These are phyloP conservation scores for Cytidiella melzeri DNA, from an alignment of 768 basidiomycete species.

Conservation along the genomic window DNA sequence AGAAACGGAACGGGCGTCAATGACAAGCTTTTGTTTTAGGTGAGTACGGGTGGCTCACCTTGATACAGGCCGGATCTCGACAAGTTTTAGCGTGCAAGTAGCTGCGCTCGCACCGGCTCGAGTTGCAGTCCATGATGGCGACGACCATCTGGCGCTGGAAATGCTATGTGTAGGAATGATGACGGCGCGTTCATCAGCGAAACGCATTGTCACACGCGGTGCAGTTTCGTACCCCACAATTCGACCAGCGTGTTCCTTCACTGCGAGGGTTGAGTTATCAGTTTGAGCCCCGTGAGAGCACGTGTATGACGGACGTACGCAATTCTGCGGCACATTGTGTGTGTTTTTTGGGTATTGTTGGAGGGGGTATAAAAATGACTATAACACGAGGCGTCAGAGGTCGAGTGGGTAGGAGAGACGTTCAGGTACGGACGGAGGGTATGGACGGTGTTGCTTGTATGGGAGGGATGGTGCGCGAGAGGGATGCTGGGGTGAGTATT, in stretches of 20 bases:
- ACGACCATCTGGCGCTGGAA: slow-evolving; percentile 72
- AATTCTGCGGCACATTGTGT: slow-evolving; percentile 64
- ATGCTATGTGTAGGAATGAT: slow-evolving; percentile 38
- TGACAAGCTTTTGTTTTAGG: not conserved
- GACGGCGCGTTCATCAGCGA: slow-evolving; percentile 6
- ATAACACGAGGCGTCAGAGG: not conserved
- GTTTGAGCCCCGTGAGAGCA: not conserved
- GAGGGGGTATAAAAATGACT: not conserved
- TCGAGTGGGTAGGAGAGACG: not conserved
- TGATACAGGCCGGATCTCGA: slow-evolving; percentile 45
- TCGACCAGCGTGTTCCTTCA: slow-evolving; percentile 71
- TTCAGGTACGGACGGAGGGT: not conserved
- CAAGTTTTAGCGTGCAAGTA: slow-evolving; percentile 53
- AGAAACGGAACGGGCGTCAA: not conserved
- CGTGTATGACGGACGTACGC: slow-evolving; percentile 45
- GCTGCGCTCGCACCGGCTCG: slow-evolving; percentile 55
- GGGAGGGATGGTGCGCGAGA: not conserved
- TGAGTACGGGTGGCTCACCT: slow-evolving; percentile 36
- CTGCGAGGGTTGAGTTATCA: slow-evolving; percentile 30
- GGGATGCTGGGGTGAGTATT: slow-evolving; percentile 8
- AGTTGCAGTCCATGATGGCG: slow-evolving; percentile 73
- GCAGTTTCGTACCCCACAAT: slow-evolving; percentile 50
- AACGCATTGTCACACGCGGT: slow-evolving; percentile 4
- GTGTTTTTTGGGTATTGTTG: not conserved
- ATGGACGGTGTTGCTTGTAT: too few relatives aligned